phyloP scores from a whole-genome alignment of 1,284 basidiomycete species.

The Golubevia sp. region DNA sequence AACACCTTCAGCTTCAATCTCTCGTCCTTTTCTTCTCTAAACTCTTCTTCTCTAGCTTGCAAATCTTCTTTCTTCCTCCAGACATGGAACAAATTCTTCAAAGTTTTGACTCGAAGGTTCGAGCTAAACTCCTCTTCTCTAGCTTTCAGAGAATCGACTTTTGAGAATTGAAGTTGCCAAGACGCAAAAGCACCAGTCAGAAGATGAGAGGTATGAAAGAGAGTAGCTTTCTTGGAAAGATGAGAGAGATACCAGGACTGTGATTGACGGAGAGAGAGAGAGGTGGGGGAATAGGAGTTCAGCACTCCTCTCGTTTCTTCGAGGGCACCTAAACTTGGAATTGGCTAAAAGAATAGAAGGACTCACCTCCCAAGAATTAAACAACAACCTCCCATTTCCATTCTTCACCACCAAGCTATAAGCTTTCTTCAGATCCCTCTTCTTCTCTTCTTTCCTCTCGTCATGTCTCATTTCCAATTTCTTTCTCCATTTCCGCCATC shows the following conservation, averaged over 20 bases:
- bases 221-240: slow-evolving; percentile 9
- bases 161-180: slow-evolving; percentile 22
- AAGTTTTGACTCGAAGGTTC: slow-evolving; percentile 5
- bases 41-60: too few relatives aligned
- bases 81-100: too few relatives aligned
- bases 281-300: too few relatives aligned
- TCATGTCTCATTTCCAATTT: slow-evolving; percentile 2
- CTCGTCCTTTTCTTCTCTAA: too few relatives aligned
- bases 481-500: slow-evolving; percentile 25
- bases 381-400: slow-evolving; percentile 9
- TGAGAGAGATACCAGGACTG: slow-evolving; percentile 11
- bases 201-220: slow-evolving; percentile 19
- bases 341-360: too few relatives aligned
- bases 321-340: too few relatives aligned
- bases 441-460: slow-evolving; percentile 20
- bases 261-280: background rate
- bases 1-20: too few relatives aligned
- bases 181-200: slow-evolving; percentile 26
- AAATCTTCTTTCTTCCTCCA: too few relatives aligned
- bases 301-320: too few relatives aligned
- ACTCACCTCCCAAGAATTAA: slow-evolving; percentile 1
- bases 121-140: slow-evolving; percentile 8
- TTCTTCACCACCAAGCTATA: slow-evolving; percentile 13
- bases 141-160: slow-evolving; percentile 10
- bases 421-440: slow-evolving; percentile 19